phyloP scores from a whole-genome alignment of 495 filamentous ascomycete genomes.

The Penicilliopsis zonata region DNA sequence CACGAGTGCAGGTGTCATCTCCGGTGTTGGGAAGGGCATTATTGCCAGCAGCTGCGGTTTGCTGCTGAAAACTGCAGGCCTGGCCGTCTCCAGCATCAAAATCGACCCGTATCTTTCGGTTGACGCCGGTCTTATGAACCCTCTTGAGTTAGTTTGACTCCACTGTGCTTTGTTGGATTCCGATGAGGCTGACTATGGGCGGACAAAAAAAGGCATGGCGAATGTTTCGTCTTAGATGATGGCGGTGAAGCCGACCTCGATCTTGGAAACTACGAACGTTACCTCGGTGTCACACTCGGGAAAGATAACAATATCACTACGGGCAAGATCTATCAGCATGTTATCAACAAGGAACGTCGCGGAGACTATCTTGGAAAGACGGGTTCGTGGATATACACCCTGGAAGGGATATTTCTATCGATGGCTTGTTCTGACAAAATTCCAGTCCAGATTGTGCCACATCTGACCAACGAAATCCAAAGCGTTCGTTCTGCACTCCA shows the following conservation, averaged over 20 bases:
- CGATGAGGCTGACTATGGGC: constrained; percentile 4
- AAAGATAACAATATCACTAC: constrained; percentile 88
- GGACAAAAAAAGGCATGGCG: constrained; percentile 43
- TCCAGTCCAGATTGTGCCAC: constrained; percentile 85
- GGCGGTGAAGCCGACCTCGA: constrained; percentile 84
- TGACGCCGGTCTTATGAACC: constrained; percentile 52
- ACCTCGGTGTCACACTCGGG: constrained; percentile 58
- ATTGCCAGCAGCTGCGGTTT: constrained; percentile 57
- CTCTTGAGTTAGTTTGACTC: constrained; percentile 9
- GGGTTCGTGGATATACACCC: not conserved
- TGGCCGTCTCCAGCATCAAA: constrained; percentile 49
- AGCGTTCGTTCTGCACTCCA: constrained; percentile 21
- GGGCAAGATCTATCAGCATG: constrained; percentile 85
- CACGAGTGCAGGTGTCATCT: constrained; percentile 49
- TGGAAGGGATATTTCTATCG: too few species aligned
- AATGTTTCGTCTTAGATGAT: constrained; percentile 63
- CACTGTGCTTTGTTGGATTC: not conserved
- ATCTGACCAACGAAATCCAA: constrained; percentile 82
- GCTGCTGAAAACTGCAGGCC: constrained; percentile 73
- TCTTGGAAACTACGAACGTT: constrained; percentile 91
- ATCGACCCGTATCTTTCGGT: constrained; percentile 80
- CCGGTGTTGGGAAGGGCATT: constrained; percentile 73
- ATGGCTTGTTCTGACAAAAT: constrained; percentile 22
- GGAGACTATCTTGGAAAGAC: constrained; percentile 69
- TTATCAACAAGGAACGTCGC: constrained; percentile 65